Base-by-base conservation (phyloP, 2,329 filamentous ascomycete species). In the Botrytis porri region DNA sequence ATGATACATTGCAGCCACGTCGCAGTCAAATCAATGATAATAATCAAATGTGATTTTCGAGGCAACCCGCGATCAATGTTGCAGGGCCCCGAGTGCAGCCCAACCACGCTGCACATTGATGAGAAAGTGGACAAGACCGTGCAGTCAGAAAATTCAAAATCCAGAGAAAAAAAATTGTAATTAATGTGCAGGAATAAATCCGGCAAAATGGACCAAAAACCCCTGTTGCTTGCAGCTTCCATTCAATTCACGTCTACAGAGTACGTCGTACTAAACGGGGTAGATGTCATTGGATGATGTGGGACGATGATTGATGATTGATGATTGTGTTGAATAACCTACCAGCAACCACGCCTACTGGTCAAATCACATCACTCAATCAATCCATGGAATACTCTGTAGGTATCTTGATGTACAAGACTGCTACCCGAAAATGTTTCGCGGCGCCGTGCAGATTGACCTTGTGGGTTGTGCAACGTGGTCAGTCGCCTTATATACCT, bases 401-500 rank as follows among this genome's bases (percentile, higher is more conserved):
- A n/a, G n/a, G n/a, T n/a, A 29, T 54, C n/a, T 6, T 29, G 48
- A 67, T 57, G 48, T 67, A 41, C 48, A 39, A 67, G 65, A 41
- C 65, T 57, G 48, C 35, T 57, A 69, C 63, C 63, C 70, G 70
- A 72, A 60, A 59, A 69, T 74, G 71, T 72, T 69, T 76, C 75
- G 69, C 70, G 71, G 73, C 73, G 74, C 72, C 64, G 48, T 76
- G 76, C 74, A 76, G 69, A 73, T 71, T 62, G 60, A n/a, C 35
- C 60, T 62, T n/a, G 35, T 25, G 22, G 72, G 45, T 69, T 51
- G 51, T 79, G 78, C 79, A 75, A 80, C 79, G 78, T 80, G 79
- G 76, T 78, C 76, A 79, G 76, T 77, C 76, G 79, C 79, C 78
- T 76, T 75, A 72, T 75, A 75, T 76, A 75, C 77, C 75, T 78